phyloP scores from a whole-genome alignment of 768 basidiomycete genomes.

The Artomyces pyxidatus region DNA sequence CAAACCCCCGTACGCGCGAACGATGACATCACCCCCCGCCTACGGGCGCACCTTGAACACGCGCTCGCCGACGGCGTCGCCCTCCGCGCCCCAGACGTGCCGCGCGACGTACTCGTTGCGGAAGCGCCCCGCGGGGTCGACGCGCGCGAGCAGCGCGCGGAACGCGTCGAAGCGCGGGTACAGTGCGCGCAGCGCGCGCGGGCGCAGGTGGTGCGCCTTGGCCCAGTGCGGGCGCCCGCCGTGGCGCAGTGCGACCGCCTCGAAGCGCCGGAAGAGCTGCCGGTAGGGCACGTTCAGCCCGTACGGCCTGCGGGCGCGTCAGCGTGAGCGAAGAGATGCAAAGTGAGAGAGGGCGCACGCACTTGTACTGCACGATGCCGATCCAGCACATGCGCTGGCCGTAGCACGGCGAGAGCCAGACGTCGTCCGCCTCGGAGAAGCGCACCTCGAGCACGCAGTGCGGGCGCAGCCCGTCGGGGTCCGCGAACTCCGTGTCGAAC shows the following conservation, averaged over 20 bases:
- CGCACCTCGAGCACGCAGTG: slow-evolving; percentile 94
- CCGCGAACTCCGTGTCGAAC: slow-evolving; percentile 56
- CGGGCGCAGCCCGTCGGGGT: slow-evolving; percentile 70
- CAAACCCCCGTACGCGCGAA: no score
- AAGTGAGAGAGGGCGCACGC: slow-evolving; percentile 23
- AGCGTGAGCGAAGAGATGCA: slow-evolving; percentile 3
- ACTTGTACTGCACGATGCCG: slow-evolving; percentile 98
- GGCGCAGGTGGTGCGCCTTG: slow-evolving; percentile 73
- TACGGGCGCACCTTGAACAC: slow-evolving; percentile 37
- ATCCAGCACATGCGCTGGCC: slow-evolving; percentile 84
- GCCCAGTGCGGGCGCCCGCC: slow-evolving; percentile 94
- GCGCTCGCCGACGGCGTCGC: slow-evolving; percentile 30
- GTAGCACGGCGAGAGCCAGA: slow-evolving; percentile 88
- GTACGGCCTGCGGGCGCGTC: slow-evolving; percentile 55
- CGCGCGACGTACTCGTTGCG: slow-evolving; percentile 85
- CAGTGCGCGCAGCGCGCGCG: slow-evolving; percentile 48
- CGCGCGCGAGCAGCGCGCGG: slow-evolving; percentile 48
- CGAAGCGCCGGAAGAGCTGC: slow-evolving; percentile 67
- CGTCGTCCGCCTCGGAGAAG: slow-evolving; percentile 81
- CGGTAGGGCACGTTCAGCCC: slow-evolving; percentile 77
- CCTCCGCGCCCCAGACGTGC: slow-evolving; percentile 66
- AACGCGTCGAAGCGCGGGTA: slow-evolving; percentile 86
- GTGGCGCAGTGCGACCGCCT: slow-evolving; percentile 57
- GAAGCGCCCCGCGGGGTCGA: slow-evolving; percentile 74
- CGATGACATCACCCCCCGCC: no score